Conservation (phyloP, 129 eudicot genomes). For the Heracleum sosnowskyi region DNA sequence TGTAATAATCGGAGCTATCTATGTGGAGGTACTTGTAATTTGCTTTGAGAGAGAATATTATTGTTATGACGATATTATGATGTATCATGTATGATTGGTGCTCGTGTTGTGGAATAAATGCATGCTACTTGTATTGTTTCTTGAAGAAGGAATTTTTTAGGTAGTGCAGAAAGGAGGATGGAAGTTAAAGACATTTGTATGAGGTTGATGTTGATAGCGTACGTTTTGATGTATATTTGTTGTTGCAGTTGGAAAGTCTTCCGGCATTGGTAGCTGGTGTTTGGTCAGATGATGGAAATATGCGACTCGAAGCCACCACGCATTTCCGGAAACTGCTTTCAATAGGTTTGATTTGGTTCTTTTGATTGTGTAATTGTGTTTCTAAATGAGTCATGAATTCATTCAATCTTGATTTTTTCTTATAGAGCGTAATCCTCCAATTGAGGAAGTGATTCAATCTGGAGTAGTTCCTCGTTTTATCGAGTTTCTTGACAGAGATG, state of each 20-base stretch:
- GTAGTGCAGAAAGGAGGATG: too few relatives aligned
- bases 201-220: background rate
- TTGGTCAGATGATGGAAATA: constrained; percentile 16
- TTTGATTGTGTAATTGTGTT: background rate
- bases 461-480: constrained; percentile 51
- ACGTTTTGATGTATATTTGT: background rate
- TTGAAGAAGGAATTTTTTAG: background rate
- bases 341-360: constrained; percentile 14
- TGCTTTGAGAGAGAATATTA: background rate
- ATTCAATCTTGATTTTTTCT: too few relatives aligned
- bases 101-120: background rate
- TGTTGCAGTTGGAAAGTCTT: constrained; percentile 14
- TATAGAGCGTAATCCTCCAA: constrained; percentile 42
- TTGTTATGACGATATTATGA: background rate
- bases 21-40: background rate
- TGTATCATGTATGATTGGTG: background rate
- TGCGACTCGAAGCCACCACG: constrained; percentile 22
- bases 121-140: background rate
- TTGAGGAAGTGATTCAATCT: constrained; percentile 46
- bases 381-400: background rate
- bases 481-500: constrained; percentile 38
- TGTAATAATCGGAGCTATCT: background rate
- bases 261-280: constrained; percentile 29
- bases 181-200: background rate
- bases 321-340: constrained; percentile 31